Evolutionary conservation across 1,284 basidiomycete species (phyloP).

Genomic region (Sporisorium scitamineum): DNA sequence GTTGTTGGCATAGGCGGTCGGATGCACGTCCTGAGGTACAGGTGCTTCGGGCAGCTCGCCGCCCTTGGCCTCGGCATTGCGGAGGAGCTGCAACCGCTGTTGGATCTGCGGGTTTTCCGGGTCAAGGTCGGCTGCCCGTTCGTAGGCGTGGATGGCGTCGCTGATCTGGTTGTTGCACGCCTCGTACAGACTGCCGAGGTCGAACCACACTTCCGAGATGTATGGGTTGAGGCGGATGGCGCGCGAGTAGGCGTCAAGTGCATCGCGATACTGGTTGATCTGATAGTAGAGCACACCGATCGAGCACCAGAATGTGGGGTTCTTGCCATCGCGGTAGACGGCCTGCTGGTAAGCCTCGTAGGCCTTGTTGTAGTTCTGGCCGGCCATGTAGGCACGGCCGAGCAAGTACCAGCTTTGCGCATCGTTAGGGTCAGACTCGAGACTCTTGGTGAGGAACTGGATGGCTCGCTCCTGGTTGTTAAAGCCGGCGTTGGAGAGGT

Average conservation of each 20-base stretch:
- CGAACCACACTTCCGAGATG: constrained; percentile 99
- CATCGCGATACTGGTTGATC: constrained; percentile 98
- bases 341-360: constrained; percentile 99
- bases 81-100: constrained; percentile 73
- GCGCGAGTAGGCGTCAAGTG: constrained; percentile 96
- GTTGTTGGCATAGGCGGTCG: constrained; percentile 79
- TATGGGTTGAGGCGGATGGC: constrained; percentile 99
- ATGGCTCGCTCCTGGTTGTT: constrained; percentile 95
- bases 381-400: constrained; percentile 97
- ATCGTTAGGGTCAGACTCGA: constrained; percentile 83
- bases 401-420: constrained; percentile 99
- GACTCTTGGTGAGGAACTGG: constrained; percentile 88
- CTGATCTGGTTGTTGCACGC: constrained; percentile 99
- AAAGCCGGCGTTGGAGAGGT: constrained; percentile 92
- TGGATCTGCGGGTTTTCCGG: constrained; percentile 65
- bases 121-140: constrained; percentile 65
- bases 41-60: constrained; percentile 83
- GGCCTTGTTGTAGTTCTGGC: constrained; percentile 99
- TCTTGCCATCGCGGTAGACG: constrained; percentile 96
- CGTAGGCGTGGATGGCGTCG: constrained; percentile 96
- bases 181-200: constrained; percentile 95
- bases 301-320: constrained; percentile 99
- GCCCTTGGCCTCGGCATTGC: constrained; percentile 83
- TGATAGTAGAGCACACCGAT: constrained; percentile 99
- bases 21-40: constrained; percentile 92